These are phyloP conservation scores for Monascus purpureus DNA, from an alignment of 495 filamentous ascomycete species.

Conservation along the genomic window DNA sequence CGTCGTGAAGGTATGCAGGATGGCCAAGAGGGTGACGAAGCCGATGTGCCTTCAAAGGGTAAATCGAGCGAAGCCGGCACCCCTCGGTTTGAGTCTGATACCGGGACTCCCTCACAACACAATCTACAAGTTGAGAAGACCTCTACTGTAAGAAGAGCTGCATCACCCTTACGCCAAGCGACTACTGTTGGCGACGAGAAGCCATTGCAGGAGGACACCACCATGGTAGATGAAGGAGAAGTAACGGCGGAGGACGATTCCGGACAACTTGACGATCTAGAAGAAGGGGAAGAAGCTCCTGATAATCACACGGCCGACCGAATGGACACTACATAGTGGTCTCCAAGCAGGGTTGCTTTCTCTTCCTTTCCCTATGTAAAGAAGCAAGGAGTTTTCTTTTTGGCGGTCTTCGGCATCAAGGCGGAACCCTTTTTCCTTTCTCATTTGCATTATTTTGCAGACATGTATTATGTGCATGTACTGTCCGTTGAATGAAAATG, in stretches of 20 bases:
- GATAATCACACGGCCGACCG: slow-evolving; percentile 38
- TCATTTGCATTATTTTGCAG: background rate
- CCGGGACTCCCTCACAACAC: slow-evolving; percentile 33
- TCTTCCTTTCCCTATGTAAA: too few species aligned
- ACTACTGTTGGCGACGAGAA: slow-evolving; percentile 19
- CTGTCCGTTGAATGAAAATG: background rate
- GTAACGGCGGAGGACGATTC: slow-evolving; percentile 30
- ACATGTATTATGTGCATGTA: background rate
- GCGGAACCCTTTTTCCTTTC: background rate
- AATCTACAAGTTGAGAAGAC: slow-evolving; percentile 23
- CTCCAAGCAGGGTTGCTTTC: too few species aligned
- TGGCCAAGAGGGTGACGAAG: slow-evolving; percentile 61
- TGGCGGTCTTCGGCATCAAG: background rate
- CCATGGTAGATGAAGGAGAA: slow-evolving; percentile 54
- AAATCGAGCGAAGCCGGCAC: slow-evolving; percentile 45
- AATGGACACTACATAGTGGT: slow-evolving; percentile 52
- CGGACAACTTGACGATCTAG: slow-evolving; percentile 24
- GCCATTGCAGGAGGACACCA: slow-evolving; percentile 32
- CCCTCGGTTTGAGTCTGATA: slow-evolving; percentile 45
- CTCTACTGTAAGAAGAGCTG: slow-evolving; percentile 10
- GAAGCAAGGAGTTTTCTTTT: slow-evolving; percentile 8
- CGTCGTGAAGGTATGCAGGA: slow-evolving; percentile 65
- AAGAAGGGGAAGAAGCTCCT: slow-evolving; percentile 38
- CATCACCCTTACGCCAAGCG: slow-evolving; percentile 29
- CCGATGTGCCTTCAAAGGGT: slow-evolving; percentile 39